These are phyloP conservation scores for Vickermania ingenoplastis DNA, from an alignment of 208 protist species.

Conservation along the genomic window DNA sequence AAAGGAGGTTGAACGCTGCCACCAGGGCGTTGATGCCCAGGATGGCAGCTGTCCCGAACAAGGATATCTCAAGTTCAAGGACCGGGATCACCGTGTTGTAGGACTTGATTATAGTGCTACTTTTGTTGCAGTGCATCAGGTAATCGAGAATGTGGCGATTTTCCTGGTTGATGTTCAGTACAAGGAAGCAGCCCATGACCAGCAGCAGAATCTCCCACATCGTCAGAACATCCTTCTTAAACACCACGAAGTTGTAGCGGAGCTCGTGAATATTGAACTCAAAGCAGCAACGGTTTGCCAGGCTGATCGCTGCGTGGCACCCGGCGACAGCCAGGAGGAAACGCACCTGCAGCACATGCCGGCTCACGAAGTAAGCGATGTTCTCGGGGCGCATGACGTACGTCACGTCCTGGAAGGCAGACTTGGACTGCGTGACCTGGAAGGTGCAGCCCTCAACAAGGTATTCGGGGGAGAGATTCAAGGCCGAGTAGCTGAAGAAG, in stretches of 20 bases:
- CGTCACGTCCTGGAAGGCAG: conserved; percentile 48
- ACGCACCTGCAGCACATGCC: conserved; percentile 53
- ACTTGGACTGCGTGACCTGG: conserved; percentile 19
- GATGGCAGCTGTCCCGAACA: conserved; percentile 37
- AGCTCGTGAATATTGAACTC: conserved; percentile 65
- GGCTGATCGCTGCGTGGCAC: conserved; percentile 31
- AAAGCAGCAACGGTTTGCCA: conserved; percentile 50
- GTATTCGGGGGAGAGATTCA: conserved; percentile 31
- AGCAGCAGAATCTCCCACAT: conserved; percentile 62
- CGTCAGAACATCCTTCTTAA: conserved; percentile 75
- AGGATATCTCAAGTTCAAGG: conserved; percentile 59
- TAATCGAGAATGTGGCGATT: conserved; percentile 55
- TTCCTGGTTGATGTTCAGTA: conserved; percentile 25
- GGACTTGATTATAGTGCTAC: neutral
- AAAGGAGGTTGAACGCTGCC: conserved; percentile 30
- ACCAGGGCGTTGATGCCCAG: conserved; percentile 36
- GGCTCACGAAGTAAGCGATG: conserved; percentile 62
- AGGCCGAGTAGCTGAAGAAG: conserved; percentile 29
- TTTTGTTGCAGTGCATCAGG: conserved; percentile 24
- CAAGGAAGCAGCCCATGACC: conserved; percentile 41
- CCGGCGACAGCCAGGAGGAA: conserved; percentile 45
- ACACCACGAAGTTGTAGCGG: conserved; percentile 75
- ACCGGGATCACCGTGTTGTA: conserved; percentile 44
- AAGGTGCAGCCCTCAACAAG: conserved; percentile 19
- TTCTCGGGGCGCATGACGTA: conserved; percentile 36